These are phyloP conservation scores for Prunus campanulata DNA, from an alignment of 306 rosid species.

Conservation along the genomic window DNA sequence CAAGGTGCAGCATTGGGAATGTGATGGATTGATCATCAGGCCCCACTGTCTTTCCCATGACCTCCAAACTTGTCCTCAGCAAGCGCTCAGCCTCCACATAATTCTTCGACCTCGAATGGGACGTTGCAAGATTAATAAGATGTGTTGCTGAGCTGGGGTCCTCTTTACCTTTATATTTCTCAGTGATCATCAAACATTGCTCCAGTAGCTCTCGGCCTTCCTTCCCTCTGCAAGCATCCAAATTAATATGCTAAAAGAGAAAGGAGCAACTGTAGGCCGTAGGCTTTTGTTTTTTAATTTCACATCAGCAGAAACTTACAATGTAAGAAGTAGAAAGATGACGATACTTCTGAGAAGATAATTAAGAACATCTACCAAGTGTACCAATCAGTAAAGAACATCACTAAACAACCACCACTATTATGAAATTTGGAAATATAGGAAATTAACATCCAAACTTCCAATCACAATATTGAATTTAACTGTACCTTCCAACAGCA, in stretches of 20 bases:
- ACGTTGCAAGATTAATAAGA: conserved; percentile 75
- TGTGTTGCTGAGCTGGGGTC: conserved; percentile 70
- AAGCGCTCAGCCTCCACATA: conserved; percentile 73
- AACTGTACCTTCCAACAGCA: conserved; percentile 66
- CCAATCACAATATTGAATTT: conserved; percentile 11
- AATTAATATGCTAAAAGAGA: conserved; percentile 1
- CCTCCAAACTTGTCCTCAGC: conserved; percentile 62
- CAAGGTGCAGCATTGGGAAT: conserved; percentile 87
- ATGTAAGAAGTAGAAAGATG: not conserved
- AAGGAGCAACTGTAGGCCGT: not conserved
- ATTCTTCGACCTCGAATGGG: conserved; percentile 69
- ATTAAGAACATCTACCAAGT: not conserved
- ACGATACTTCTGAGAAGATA: not conserved
- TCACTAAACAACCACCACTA: not conserved
- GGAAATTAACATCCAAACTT: too few species aligned
- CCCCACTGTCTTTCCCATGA: conserved; percentile 53
- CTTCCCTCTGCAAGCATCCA: conserved; percentile 50
- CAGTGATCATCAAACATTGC: conserved; percentile 73
- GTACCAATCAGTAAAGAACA: not conserved
- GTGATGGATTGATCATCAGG: conserved; percentile 68
- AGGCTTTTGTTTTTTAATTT: not conserved
- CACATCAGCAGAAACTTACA: not conserved
- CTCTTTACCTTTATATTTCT: conserved; percentile 63
- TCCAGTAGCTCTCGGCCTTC: conserved; percentile 83
- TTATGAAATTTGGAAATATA: not conserved